These are phyloP conservation scores for Diaporthe sp. DNA, from an alignment of 2,329 filamentous ascomycete species.

Conservation along the genomic window DNA sequence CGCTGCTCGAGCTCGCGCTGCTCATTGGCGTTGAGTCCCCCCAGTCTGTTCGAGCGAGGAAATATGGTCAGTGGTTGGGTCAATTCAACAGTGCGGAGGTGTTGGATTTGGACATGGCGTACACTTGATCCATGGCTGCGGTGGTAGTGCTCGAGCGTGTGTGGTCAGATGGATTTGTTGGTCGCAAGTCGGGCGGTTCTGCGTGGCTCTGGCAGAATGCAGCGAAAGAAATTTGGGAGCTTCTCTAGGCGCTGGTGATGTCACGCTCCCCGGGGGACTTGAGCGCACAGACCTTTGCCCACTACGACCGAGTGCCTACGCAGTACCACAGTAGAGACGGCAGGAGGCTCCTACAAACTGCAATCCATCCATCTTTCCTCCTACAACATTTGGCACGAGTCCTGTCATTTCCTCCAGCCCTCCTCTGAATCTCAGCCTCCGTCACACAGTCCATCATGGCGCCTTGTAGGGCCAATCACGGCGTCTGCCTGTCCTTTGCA, in stretches of 20 bases:
- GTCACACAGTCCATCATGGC: background rate
- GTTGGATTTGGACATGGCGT: background rate
- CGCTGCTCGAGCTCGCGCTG: slow-evolving; percentile 93
- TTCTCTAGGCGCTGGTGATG: slow-evolving; percentile 16
- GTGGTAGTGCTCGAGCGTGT: background rate
- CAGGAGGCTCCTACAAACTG: background rate
- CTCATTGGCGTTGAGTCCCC: slow-evolving; percentile 76
- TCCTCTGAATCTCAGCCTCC: background rate
- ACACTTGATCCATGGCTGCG: slow-evolving; percentile 34
- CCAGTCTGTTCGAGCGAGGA: slow-evolving; percentile 28
- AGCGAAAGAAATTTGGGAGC: slow-evolving; percentile 25
- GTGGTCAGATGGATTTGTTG: background rate
- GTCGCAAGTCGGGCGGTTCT: background rate
- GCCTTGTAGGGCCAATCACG: background rate
- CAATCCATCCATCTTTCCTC: background rate
- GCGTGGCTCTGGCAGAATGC: background rate
- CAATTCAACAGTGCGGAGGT: background rate
- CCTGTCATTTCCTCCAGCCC: background rate
- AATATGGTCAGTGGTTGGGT: slow-evolving; percentile 18
- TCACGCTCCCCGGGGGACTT: background rate
- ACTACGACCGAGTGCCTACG: background rate
- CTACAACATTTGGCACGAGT: background rate
- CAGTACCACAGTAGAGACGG: background rate
- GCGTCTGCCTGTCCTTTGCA: background rate
- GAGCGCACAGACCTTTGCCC: slow-evolving; percentile 2